Percentiles rank a stretch among this genome's conserved stretches.
Conservation (phyloP, 2,329 filamentous ascomycete species). For the Blastomyces gilchristii region DNA sequence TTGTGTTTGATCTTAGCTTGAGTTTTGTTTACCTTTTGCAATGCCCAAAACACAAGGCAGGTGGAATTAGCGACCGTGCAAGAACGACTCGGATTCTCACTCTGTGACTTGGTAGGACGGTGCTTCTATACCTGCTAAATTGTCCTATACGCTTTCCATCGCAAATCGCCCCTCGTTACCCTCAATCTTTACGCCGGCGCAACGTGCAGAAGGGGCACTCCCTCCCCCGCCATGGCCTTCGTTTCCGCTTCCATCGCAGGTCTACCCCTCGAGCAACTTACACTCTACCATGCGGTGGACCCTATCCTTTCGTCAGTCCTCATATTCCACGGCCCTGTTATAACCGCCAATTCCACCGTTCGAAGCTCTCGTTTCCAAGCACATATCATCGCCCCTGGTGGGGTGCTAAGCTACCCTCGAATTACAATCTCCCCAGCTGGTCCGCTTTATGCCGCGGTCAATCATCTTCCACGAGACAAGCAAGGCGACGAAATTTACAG, state of each 20-base stretch:
- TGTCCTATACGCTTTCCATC: background rate
- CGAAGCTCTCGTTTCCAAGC: slow-evolving; percentile 91
- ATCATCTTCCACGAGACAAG: slow-evolving; percentile 80
- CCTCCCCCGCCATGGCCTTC: slow-evolving; percentile 60
- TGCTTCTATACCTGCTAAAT: background rate
- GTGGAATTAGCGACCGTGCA: background rate
- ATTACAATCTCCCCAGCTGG: slow-evolving; percentile 90
- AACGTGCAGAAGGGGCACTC: background rate
- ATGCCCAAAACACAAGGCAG: background rate
- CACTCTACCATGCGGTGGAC: slow-evolving; percentile 83
- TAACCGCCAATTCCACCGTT: slow-evolving; percentile 73
- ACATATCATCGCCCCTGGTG: slow-evolving; percentile 81
- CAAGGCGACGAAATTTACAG: slow-evolving; percentile 92
- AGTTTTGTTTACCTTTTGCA: slow-evolving; percentile 4
- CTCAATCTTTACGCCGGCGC: background rate
- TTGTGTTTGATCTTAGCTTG: background rate
- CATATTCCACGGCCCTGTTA: slow-evolving; percentile 85
- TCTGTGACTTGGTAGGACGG: background rate
- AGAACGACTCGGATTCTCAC: background rate
- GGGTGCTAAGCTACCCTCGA: slow-evolving; percentile 79
- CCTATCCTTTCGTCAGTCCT: slow-evolving; percentile 69
- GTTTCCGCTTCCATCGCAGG: slow-evolving; percentile 64
- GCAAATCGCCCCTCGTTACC: background rate
- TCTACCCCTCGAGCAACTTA: slow-evolving; percentile 69
- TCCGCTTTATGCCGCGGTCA: slow-evolving; percentile 80